Percentiles rank a stretch among this genome's conserved stretches.
Evolutionary conservation across 768 basidiomycete genomes (phyloP).

Genomic region (Tylopilus cervinicoccineus): DNA sequence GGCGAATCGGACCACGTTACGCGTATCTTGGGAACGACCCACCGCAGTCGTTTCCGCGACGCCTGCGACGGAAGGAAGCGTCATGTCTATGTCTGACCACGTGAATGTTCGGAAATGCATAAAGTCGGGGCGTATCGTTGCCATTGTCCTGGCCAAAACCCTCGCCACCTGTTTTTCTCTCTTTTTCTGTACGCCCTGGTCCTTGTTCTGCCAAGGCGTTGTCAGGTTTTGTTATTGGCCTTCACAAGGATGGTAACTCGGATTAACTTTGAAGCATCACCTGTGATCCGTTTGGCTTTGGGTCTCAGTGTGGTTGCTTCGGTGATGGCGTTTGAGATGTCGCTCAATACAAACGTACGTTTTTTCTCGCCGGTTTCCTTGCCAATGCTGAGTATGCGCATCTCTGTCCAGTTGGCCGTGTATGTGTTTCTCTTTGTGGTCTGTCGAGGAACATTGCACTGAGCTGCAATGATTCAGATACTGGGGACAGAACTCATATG

Average conservation of each 20-base stretch:
- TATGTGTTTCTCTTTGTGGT: slow-evolving; percentile 1
- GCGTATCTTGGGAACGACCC: neutral
- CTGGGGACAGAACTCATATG: slow-evolving; percentile 37
- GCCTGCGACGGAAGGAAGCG: slow-evolving; percentile 7
- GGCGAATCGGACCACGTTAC: slow-evolving; percentile 16
- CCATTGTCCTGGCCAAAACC: neutral
- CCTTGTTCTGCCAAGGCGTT: neutral
- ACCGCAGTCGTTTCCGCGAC: neutral
- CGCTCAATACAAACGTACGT: slow-evolving; percentile 22
- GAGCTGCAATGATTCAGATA: slow-evolving; percentile 16
- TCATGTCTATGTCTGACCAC: slow-evolving; percentile 10
- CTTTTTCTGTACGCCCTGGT: neutral
- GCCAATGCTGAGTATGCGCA: neutral
- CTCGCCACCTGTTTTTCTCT: neutral
- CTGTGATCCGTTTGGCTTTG: slow-evolving; percentile 14
- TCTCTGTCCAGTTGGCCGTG: slow-evolving; percentile 22
- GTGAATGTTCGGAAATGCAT: slow-evolving; percentile 10
- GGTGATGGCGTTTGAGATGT: slow-evolving; percentile 25
- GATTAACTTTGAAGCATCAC: slow-evolving; percentile 1
- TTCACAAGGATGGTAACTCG: slow-evolving; percentile 6
- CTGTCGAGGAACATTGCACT: neutral
- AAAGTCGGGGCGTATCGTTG: slow-evolving; percentile 5
- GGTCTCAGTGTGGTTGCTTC: slow-evolving; percentile 9
- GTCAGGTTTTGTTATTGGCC: neutral
- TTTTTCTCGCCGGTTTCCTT: neutral